A percentile compares a stretch with the other conserved stretches of the same genome.
Conservation (phyloP, 345 rosid genomes). For the Atalantia buxifolia region DNA sequence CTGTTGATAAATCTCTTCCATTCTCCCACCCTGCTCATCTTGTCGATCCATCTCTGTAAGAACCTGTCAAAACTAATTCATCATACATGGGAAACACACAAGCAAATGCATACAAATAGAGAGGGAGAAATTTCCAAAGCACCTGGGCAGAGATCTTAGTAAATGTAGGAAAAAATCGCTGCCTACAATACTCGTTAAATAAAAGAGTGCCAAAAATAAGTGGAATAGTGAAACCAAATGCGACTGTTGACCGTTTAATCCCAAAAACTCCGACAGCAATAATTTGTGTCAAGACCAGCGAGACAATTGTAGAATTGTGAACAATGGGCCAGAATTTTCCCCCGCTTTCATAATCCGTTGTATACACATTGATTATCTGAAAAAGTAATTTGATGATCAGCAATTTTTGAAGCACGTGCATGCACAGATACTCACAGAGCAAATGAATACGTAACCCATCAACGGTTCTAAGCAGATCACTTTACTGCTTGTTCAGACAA, state of each 20-base stretch:
- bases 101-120: background rate
- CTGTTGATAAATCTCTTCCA: slow-evolving; percentile 43
- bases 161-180: slow-evolving; percentile 68
- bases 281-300: slow-evolving; percentile 73
- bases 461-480: background rate
- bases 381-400: background rate
- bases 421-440: background rate
- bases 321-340: slow-evolving; percentile 86
- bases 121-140: background rate
- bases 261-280: slow-evolving; percentile 89
- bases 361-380: slow-evolving; percentile 83
- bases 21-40: slow-evolving; percentile 58
- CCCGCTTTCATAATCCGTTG: slow-evolving; percentile 68
- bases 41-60: slow-evolving; percentile 81
- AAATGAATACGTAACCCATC: no score
- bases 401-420: no score
- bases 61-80: slow-evolving; percentile 37
- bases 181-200: slow-evolving; percentile 78
- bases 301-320: slow-evolving; percentile 81
- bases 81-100: slow-evolving; percentile 6
- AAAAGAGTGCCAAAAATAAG: slow-evolving; percentile 63
- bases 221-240: slow-evolving; percentile 76
- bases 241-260: slow-evolving; percentile 61
- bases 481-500: background rate
- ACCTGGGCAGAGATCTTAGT: slow-evolving; percentile 70